Percentiles rank a stretch among this genome's conserved stretches.
Evolutionary conservation across 2,329 filamentous ascomycete species (phyloP).

Genomic region (Beauveria medogensis): DNA sequence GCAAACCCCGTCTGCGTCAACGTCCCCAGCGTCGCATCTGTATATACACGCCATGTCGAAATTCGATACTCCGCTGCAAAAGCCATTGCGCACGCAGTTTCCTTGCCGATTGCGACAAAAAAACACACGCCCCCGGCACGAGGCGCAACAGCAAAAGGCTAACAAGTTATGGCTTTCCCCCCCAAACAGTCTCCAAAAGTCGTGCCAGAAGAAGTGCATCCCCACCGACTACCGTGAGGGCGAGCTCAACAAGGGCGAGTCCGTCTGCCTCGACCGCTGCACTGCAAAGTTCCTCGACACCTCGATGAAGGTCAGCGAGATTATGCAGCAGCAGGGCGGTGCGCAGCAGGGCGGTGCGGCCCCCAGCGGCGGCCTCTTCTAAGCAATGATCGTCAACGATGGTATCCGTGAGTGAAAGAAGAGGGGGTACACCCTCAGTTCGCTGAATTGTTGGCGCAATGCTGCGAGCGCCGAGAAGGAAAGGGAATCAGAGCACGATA

Average conservation of each 20-base stretch:
- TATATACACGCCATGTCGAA: no score
- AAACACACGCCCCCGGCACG: no score
- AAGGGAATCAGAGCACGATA: neutral
- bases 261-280: conserved; percentile 95
- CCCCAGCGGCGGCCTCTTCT: conserved; percentile 42
- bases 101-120: no score
- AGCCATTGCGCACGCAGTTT: no score
- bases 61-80: no score
- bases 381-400: neutral
- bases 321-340: conserved; percentile 83
- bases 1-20: conserved; percentile 3
- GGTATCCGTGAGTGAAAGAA: neutral
- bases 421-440: neutral
- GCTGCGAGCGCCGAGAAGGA: neutral
- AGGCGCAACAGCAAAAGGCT: neutral
- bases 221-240: conserved; percentile 87
- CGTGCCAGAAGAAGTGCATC: conserved; percentile 91
- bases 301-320: conserved; percentile 94
- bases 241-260: conserved; percentile 98
- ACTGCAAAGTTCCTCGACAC: conserved; percentile 98
- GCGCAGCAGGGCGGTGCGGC: conserved; percentile 43
- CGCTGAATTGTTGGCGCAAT: neutral
- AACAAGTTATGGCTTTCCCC: neutral
- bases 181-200: conserved; percentile 45
- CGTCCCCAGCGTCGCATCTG: neutral